Evolutionary conservation across 371 early-diverging fungal genomes (phyloP), one percentile per base, ranked within the genome.

Genomic region (Mucor saturninus): DNA sequence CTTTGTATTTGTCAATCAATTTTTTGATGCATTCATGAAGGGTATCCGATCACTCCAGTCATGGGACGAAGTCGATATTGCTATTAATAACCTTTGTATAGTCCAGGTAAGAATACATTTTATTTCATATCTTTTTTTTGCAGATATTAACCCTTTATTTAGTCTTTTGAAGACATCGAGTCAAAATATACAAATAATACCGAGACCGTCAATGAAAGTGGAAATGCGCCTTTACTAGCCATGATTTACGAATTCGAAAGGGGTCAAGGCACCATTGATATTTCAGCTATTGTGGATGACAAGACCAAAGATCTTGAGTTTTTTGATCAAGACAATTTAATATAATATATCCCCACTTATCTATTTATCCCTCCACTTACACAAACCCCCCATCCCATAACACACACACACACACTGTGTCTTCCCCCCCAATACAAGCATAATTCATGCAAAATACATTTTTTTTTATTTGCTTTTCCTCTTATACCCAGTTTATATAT

Each of bases 1-100:
- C 39, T 82, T 87, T 75, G 82, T 85, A 61, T 76, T 75, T 72
- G 79, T 85, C 58, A 76, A 87, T 64, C 78, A 92, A 60, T 77
- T 91, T 83, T 75, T 84, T 69, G 71, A 83, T 69, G 79, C 88
- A 43, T 81, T 81, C 61, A 67, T 86, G 71, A 72, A 80, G 39
- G 83, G 85, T 6, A 75, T 86, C n/a, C 69, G 77, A 43, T 72
- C 71, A 0, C 59, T 86, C 11, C 76, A 76, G 31, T 79, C 77
- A 0, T 76, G 73, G 74, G 79, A 79, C 9, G 83, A 86, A 55
- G 74, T 86, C 0, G 85, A 84, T 52, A 71, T 76, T 39, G 85
- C 85, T 21, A 71, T 86, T 42, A 69, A 68, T 31, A 84, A 84
- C 37, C 61, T 86, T 31, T 83, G 83, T 40, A 64, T 86, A 51